A percentile compares a stretch with the other conserved stretches of the same genome.
These are phyloP conservation scores for Pseudogymnoascus sp. DNA, from an alignment of 2,329 filamentous ascomycete genomes.

Conservation along the genomic window DNA sequence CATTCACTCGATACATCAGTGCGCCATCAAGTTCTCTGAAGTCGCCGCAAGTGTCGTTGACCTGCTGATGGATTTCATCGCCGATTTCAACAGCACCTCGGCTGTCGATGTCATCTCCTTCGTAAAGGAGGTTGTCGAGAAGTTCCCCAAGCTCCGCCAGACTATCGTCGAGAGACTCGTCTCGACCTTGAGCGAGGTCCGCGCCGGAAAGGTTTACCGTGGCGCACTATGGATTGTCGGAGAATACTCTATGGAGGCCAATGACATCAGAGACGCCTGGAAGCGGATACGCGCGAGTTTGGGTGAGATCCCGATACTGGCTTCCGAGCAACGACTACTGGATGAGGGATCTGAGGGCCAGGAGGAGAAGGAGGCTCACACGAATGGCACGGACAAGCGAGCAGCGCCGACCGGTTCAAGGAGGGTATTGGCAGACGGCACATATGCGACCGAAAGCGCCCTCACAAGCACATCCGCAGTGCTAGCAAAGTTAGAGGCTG, in stretches of 20 bases:
- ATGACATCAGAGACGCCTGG: conserved; percentile 93
- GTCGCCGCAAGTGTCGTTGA: conserved; percentile 95
- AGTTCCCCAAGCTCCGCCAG: conserved; percentile 82
- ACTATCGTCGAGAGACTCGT: conserved; percentile 86
- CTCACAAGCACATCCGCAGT: conserved; percentile 87
- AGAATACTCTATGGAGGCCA: conserved; percentile 91
- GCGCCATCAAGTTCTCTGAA: conserved; percentile 98
- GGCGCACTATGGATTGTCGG: conserved; percentile 97
- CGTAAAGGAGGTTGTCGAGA: conserved; percentile 97
- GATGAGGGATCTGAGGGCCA: conserved; percentile 71
- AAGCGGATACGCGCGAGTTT: conserved; percentile 89
- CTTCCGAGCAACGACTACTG: conserved; percentile 84
- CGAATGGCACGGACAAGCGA: conserved; percentile 73
- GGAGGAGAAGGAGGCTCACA: conserved; percentile 52
- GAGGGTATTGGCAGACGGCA: conserved; percentile 91
- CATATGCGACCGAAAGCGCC: conserved; percentile 93
- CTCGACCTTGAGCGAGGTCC: conserved; percentile 83
- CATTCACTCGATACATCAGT: conserved; percentile 96
- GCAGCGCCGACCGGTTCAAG: conserved; percentile 75
- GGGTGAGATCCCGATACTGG: conserved; percentile 93
- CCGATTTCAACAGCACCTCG: conserved; percentile 94
- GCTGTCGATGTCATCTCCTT: conserved; percentile 98
- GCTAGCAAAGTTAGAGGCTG: conserved; percentile 86
- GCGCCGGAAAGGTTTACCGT: conserved; percentile 93
- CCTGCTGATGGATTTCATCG: conserved; percentile 97